Evolutionary conservation across 2,329 filamentous ascomycete genomes (phyloP).

Genomic region (Aspergillus neotritici): DNA sequence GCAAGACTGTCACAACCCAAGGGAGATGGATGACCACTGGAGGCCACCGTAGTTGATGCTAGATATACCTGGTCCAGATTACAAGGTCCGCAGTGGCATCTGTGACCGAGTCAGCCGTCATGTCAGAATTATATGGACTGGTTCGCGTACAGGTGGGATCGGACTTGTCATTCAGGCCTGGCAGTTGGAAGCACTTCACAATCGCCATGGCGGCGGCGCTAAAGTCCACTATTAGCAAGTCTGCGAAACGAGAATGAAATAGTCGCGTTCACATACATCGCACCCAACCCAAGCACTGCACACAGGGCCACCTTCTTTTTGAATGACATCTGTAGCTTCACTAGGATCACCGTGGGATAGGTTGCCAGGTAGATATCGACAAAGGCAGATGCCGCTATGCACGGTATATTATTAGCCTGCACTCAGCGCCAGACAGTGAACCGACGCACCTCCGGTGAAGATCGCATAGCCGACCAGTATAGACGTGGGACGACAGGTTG

Average conservation of each 20-base stretch:
- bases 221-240: background rate
- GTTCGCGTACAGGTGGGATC: conserved; percentile 29
- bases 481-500: conserved; percentile 29
- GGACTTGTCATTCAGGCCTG: conserved; percentile 19
- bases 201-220: conserved; percentile 31
- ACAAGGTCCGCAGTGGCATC: conserved; percentile 39
- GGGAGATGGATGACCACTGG: no score
- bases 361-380: conserved; percentile 29
- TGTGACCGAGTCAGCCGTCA: conserved; percentile 1
- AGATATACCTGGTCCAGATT: conserved; percentile 42
- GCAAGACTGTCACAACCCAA: no score
- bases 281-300: conserved; percentile 24
- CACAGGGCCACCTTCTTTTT: conserved; percentile 16
- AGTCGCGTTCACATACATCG: conserved; percentile 20
- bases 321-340: conserved; percentile 24
- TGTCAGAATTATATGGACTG: background rate
- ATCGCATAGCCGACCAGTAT: conserved; percentile 38
- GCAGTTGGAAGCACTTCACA: conserved; percentile 29
- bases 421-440: conserved; percentile 9
- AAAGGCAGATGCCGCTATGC: conserved; percentile 21
- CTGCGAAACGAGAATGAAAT: background rate
- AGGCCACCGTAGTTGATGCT: background rate
- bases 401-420: background rate
- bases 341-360: conserved; percentile 24
- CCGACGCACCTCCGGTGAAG: conserved; percentile 32